Conservation (phyloP, 805 yeast species). For the Ascoidea asiatica region DNA sequence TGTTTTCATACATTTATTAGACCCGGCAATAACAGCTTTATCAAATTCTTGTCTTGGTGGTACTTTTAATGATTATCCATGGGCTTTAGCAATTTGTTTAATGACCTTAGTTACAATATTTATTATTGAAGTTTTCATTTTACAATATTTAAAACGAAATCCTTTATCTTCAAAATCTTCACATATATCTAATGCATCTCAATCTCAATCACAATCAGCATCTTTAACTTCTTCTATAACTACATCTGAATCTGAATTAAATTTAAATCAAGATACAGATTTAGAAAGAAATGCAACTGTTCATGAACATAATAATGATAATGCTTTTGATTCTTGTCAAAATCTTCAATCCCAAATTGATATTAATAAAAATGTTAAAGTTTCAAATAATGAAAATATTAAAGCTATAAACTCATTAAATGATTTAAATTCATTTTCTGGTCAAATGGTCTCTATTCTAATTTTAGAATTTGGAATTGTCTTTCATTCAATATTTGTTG, state of each 20-base stretch:
- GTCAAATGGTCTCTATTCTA: constrained; percentile 30
- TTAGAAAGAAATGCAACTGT: no score
- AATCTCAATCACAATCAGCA: neutral
- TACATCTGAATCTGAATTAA: neutral
- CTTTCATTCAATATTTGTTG: constrained; percentile 67
- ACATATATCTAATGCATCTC: neutral
- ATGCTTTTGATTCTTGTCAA: no score
- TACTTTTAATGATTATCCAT: constrained; percentile 19
- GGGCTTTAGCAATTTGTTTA: constrained; percentile 25
- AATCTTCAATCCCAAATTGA: no score
- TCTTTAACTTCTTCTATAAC: no score
- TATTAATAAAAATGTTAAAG: no score
- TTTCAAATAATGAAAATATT: neutral
- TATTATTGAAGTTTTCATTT: neutral
- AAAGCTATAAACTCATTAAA: neutral
- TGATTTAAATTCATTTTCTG: neutral
- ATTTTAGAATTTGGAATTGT: constrained; percentile 61
- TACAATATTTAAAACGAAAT: neutral
- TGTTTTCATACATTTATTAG: constrained; percentile 54
- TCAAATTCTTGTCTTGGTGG: constrained; percentile 14
- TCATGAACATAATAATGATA: no score
- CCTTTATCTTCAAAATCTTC: no score
- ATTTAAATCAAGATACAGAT: neutral
- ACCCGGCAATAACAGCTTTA: constrained; percentile 30
- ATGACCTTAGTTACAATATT: neutral